These are phyloP conservation scores for Fusarium mundagurra DNA, from an alignment of 2,329 filamentous ascomycete species.

Conservation along the genomic window DNA sequence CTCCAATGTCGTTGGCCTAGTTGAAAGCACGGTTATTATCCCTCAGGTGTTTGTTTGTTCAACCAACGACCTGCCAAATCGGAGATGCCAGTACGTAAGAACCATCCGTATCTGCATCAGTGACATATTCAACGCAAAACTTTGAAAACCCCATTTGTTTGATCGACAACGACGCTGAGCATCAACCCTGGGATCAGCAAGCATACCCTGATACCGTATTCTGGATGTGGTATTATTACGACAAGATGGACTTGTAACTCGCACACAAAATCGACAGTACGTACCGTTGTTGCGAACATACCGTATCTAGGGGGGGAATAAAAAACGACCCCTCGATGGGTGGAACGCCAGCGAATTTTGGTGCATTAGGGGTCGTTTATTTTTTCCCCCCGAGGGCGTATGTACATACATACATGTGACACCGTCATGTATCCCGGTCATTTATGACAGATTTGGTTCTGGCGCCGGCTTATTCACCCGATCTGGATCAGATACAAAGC, in stretches of 20 bases:
- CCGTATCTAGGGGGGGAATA: too few species aligned
- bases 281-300: background rate
- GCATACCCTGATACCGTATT: slow-evolving; percentile 6
- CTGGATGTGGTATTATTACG: background rate
- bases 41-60: background rate
- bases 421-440: slow-evolving; percentile 6
- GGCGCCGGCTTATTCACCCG: slow-evolving; percentile 31
- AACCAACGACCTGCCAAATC: slow-evolving; percentile 15
- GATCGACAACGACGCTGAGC: slow-evolving; percentile 27
- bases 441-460: slow-evolving; percentile 24
- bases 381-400: too few species aligned
- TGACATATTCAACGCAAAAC: slow-evolving; percentile 16
- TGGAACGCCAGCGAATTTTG: too few species aligned
- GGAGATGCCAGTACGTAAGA: slow-evolving; percentile 21
- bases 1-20: background rate
- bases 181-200: slow-evolving; percentile 17
- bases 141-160: slow-evolving; percentile 5
- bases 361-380: too few species aligned
- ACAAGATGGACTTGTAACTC: background rate
- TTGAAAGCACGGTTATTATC: background rate
- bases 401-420: slow-evolving; percentile 19
- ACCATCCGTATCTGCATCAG: background rate
- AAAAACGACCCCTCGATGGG: too few species aligned
- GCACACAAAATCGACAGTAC: background rate
- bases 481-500: slow-evolving; percentile 37